Evolutionary conservation across 2,329 filamentous ascomycete genomes (phyloP), one percentile per base, ranked within the genome.

Genomic region (Seiridium unicorne): DNA sequence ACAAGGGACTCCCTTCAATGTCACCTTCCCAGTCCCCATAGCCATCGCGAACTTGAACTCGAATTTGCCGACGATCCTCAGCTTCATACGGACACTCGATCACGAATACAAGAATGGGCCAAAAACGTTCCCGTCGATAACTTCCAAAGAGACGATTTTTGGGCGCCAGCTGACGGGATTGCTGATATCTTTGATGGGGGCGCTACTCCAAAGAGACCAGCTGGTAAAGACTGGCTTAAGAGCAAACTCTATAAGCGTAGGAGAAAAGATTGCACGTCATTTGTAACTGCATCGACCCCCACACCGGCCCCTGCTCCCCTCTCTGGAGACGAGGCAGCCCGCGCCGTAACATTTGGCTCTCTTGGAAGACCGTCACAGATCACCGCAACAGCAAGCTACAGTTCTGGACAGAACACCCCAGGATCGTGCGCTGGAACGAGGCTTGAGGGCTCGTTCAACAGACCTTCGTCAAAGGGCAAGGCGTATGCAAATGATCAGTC

Each of bases 1-100:
- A 58, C 58, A 1, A 57, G 57, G n/a, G 63, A 63, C 56, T 70
- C 70, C 55, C 66, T 72, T 38, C 69, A 72, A 46, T 80, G 76
- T 60, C 75, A 80, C 61, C 68, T 81, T 8, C 79, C 79, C 4
- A 74, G 72, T 51, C 70, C 72, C 8, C 64, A 69, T 59, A 72
- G 70, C 62, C 63, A 70, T 57, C 61, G 65, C 51, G 65, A 70
- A 42, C 48, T 67, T 35, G 59, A 68, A 53, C 54, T 67, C 8
- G 59, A 68, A 53, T 53, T 67, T 9, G 42, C 47, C 31, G 40
- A 55, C 31, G 57, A 51, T 31, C 34, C 44, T 31, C 44, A 62
- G 55, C 54, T 65, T 7, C 64, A 63, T 38, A 58, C 48, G 7
- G 63, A 69, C 10, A 65, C 63, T 54, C 63, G 38, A 31, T 62